Conservation (phyloP, 768 basidiomycete genomes). For the Phanerochaete sordida region DNA sequence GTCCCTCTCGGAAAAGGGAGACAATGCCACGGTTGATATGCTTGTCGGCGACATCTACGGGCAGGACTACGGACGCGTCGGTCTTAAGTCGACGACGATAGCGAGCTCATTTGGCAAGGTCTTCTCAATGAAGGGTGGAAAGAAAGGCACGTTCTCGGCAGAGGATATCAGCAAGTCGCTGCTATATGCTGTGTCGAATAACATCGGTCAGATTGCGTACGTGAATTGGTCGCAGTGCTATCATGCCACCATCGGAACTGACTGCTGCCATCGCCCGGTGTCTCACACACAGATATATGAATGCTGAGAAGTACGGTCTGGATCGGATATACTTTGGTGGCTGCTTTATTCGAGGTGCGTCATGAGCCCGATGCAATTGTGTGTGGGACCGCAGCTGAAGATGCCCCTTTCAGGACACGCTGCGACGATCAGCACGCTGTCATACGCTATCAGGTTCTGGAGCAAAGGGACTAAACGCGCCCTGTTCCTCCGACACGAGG, state of each 20-base stretch:
- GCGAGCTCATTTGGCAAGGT: conserved; percentile 99
- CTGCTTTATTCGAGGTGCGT: conserved; percentile 93
- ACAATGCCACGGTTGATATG: conserved; percentile 96
- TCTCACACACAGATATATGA: conserved; percentile 86
- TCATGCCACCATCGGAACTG: background rate
- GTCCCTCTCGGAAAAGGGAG: conserved; percentile 86
- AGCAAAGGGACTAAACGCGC: conserved; percentile 96
- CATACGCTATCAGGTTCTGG: conserved; percentile 99
- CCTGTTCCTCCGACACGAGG: conserved; percentile 95
- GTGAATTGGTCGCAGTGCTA: conserved; percentile 31
- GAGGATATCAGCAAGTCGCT: conserved; percentile 95
- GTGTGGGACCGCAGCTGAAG: background rate
- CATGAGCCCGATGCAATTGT: background rate
- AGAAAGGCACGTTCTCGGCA: conserved; percentile 75
- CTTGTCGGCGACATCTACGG: conserved; percentile 99
- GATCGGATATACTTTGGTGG: conserved; percentile 99
- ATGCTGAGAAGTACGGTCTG: conserved; percentile 96
- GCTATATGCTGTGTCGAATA: conserved; percentile 96
- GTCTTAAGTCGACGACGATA: conserved; percentile 96
- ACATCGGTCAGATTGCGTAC: conserved; percentile 99
- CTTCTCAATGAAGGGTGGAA: conserved; percentile 84
- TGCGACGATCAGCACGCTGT: conserved; percentile 94
- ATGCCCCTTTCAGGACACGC: conserved; percentile 70
- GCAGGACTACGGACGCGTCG: conserved; percentile 93
- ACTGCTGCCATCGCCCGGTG: background rate